Conservation (phyloP, 1,284 basidiomycete species). For the Ceratobasidium sp. region DNA sequence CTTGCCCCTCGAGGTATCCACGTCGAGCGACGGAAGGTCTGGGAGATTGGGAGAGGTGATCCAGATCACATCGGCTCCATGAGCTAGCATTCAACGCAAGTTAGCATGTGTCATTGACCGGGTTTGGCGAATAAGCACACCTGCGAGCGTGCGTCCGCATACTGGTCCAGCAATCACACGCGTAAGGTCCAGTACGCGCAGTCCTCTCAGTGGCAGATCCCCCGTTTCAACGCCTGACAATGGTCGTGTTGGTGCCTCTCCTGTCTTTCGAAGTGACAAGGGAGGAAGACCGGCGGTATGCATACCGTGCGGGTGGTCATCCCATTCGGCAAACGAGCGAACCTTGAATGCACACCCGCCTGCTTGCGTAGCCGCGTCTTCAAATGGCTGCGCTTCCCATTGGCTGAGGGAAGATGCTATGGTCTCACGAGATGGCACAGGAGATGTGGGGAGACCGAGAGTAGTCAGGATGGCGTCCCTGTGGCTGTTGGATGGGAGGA, state of each 20-base stretch:
- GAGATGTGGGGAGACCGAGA: conserved; percentile 55
- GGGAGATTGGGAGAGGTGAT: conserved; percentile 69
- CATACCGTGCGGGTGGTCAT: conserved; percentile 61
- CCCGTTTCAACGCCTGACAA: conserved; percentile 37
- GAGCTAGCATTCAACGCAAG: conserved; percentile 55
- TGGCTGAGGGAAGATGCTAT: conserved; percentile 59
- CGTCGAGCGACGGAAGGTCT: conserved; percentile 64
- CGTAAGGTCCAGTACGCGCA: conserved; percentile 68
- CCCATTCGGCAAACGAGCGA: conserved; percentile 65
- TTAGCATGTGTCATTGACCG: not conserved
- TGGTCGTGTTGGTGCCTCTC: conserved; percentile 59
- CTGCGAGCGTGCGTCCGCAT: conserved; percentile 67
- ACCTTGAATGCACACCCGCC: conserved; percentile 67
- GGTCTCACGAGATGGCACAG: conserved; percentile 52
- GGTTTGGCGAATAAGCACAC: conserved; percentile 52
- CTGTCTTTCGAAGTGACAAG: conserved; percentile 61
- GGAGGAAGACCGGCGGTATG: conserved; percentile 59
- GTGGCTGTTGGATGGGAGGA: conserved; percentile 57
- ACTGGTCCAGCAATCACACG: conserved; percentile 69
- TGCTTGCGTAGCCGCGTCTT: conserved; percentile 60
- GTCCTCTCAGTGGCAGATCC: conserved; percentile 60
- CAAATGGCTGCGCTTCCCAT: conserved; percentile 65
- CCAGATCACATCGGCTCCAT: conserved; percentile 70
- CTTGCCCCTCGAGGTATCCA: conserved; percentile 73
- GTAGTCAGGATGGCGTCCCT: conserved; percentile 64